Evolutionary conservation across 371 early-diverging fungal species (phyloP).

Genomic region (Mucor lusitanicus): DNA sequence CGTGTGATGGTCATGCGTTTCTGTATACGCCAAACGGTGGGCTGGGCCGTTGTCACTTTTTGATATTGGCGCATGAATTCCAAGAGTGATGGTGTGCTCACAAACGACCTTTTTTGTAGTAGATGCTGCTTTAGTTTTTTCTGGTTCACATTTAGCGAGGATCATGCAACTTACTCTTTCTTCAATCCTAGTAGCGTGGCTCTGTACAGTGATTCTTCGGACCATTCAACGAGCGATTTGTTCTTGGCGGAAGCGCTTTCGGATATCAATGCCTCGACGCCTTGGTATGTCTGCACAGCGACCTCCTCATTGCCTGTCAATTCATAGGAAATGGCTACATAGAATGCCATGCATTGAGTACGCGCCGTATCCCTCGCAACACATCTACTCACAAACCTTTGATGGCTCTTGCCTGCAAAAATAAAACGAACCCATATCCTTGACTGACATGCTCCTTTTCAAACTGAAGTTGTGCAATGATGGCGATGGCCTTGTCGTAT

Average conservation of each 20-base stretch:
- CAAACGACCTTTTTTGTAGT: conserved; percentile 1
- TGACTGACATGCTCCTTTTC: conserved; percentile 32
- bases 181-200: conserved; percentile 57
- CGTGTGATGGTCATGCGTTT: conserved; percentile 52
- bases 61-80: conserved; percentile 60
- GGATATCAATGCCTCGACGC: conserved; percentile 40
- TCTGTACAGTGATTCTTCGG: conserved; percentile 73
- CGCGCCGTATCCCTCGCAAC: not conserved
- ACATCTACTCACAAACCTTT: conserved; percentile 41
- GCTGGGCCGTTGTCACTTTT: conserved; percentile 41
- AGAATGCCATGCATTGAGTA: not conserved
- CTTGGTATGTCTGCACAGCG: conserved; percentile 57
- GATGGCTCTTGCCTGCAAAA: conserved; percentile 51
- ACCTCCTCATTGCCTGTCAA: conserved; percentile 42
- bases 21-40: conserved; percentile 43
- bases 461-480: conserved; percentile 31
- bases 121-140: not conserved
- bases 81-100: conserved; percentile 25
- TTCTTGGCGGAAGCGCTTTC: conserved; percentile 36
- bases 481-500: conserved; percentile 32
- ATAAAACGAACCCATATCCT: conserved; percentile 57
- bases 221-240: conserved; percentile 63
- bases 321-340: conserved; percentile 55
- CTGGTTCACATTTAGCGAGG: no score
- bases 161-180: conserved; percentile 53